phyloP scores from a whole-genome alignment of 805 yeast genomes.

The Sugiyamaella qingdaonensis region DNA sequence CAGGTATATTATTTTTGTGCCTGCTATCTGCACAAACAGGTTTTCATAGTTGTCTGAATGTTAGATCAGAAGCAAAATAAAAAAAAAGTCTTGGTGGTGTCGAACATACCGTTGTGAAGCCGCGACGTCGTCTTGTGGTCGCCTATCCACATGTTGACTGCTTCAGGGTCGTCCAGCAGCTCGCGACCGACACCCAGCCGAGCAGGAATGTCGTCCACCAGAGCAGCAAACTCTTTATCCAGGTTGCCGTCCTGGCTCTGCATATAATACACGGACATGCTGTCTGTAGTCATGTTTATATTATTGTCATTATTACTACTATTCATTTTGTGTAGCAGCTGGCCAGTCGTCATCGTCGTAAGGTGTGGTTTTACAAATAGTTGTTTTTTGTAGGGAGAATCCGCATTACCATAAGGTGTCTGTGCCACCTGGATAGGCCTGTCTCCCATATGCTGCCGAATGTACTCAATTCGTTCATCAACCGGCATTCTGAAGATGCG shows the following conservation, averaged over 20 bases:
- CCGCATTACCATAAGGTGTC: conserved; percentile 38
- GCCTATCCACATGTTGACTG: conserved; percentile 40
- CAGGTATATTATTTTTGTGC: conserved; percentile 32
- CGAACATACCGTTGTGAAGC: conserved; percentile 27
- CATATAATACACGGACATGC: conserved; percentile 29
- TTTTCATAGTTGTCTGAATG: conserved; percentile 36
- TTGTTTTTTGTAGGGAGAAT: conserved; percentile 30
- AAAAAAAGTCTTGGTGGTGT: background rate
- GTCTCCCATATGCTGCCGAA: conserved; percentile 7
- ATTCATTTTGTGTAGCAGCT: conserved; percentile 24
- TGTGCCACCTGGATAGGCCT: conserved; percentile 26
- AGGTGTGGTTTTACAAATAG: conserved; percentile 33
- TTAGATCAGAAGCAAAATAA: background rate
- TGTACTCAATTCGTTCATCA: background rate
- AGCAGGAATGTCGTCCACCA: conserved; percentile 19
- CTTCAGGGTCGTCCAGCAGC: conserved; percentile 28
- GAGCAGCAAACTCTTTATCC: conserved; percentile 23
- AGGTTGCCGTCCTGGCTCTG: conserved; percentile 38
- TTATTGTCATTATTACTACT: background rate
- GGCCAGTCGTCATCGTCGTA: conserved; percentile 21
- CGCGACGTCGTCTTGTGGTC: conserved; percentile 30
- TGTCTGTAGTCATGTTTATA: background rate
- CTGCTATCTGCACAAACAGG: conserved; percentile 33
- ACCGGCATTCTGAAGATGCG: background rate
- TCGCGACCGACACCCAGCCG: conserved; percentile 21